Evolutionary conservation across 148 eudicot genomes (phyloP).

Genomic region (Vaccinium darrowii): DNA sequence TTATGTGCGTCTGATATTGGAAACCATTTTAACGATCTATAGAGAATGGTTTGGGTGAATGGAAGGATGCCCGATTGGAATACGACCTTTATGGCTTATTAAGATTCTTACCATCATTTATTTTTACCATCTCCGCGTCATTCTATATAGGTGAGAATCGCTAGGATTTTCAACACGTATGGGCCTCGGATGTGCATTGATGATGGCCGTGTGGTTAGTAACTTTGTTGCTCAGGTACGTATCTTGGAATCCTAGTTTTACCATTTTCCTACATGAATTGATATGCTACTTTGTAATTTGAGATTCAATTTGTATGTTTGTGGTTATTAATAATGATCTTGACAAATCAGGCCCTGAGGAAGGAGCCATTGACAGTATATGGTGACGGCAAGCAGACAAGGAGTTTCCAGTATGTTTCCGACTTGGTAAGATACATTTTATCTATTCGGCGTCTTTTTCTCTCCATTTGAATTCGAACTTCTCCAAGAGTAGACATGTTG

Average conservation of each 20-base stretch:
- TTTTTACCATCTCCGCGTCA: not conserved
- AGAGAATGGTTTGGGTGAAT: not conserved
- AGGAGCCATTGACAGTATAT: conserved; percentile 94
- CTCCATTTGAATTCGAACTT: not conserved
- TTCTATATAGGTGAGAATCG: conserved; percentile 76
- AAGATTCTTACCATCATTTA: too few species aligned
- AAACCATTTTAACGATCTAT: not conserved
- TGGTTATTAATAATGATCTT: not conserved
- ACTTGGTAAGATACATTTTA: conserved; percentile 56
- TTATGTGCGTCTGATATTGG: not conserved
- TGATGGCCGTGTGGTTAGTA: conserved; percentile 98
- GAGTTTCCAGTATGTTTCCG: conserved; percentile 97
- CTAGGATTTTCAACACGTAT: conserved; percentile 96
- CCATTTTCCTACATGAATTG: too few species aligned
- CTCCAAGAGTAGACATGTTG: not conserved
- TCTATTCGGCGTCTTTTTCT: not conserved
- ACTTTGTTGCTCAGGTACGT: conserved; percentile 90
- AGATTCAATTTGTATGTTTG: not conserved
- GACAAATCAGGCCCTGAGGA: conserved; percentile 75
- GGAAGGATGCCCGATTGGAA: not conserved
- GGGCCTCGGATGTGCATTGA: conserved; percentile 99
- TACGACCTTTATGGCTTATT: too few species aligned
- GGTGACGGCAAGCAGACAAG: conserved; percentile 99
- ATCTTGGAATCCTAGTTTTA: not conserved
- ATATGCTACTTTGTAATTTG: conserved; percentile 2